A percentile compares a stretch with the other conserved stretches of the same genome.
phyloP scores from a whole-genome alignment of 345 rosid genomes.

The Eucalyptus cloeziana region DNA sequence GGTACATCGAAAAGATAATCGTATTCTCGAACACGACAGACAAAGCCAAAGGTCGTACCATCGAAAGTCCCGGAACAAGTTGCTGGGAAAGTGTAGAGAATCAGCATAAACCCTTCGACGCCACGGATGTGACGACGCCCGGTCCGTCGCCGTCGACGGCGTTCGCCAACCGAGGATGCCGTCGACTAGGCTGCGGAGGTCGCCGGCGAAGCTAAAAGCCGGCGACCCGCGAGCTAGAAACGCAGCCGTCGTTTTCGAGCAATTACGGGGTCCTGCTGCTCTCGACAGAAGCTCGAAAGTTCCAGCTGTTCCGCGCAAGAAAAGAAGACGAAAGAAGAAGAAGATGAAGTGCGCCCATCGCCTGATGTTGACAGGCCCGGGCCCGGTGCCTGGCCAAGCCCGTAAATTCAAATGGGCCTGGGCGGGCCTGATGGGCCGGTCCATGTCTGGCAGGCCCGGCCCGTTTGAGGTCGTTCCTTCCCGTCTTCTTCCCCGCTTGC shows the following conservation, averaged over 20 bases:
- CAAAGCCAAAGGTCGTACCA: not conserved
- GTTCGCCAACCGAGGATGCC: not conserved
- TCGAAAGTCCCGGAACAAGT: not conserved
- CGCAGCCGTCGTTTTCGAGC: not conserved
- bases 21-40: not conserved
- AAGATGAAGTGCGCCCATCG: not conserved
- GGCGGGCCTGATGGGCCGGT: rapidly evolving
- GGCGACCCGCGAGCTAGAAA: not conserved
- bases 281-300: not conserved
- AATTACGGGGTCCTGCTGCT: not conserved
- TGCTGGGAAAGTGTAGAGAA: not conserved
- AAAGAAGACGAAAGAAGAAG: not conserved
- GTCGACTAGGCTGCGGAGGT: not conserved
- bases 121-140: not conserved
- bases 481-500: not conserved
- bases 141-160: not conserved
- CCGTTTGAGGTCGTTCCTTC: not conserved
- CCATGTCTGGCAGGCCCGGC: not conserved
- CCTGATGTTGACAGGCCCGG: not conserved
- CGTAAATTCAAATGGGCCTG: not conserved
- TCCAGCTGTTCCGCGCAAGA: not conserved
- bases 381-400: not conserved
- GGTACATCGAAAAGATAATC: not conserved
- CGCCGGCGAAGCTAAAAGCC: not conserved
- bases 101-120: not conserved